Evolutionary conservation across 352 stramenopile species (phyloP), one percentile per base, ranked within the genome.

Genomic region (Phytophthora boehmeriae): DNA sequence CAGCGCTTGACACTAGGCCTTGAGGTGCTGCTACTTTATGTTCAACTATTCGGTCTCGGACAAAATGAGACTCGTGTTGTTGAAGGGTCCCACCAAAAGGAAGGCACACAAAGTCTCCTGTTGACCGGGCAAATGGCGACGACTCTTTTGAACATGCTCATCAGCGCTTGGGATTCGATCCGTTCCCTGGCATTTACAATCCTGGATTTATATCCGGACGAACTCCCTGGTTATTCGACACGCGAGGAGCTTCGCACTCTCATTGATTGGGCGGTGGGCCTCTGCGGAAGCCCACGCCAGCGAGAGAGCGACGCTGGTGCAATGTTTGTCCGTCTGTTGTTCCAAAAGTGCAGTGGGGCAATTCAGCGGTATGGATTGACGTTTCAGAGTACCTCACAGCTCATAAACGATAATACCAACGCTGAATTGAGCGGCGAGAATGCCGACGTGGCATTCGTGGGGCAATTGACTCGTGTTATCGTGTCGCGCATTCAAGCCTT

Each of bases 221-320:
- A 84, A 4, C 55, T 94, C 0, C 85, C 83, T 0, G 83, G 85
- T 5, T 94, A 86, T 39, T 78, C 75, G 2, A 82, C 73, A 0
- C 51, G 50, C 0, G 55, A 63, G 30, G 60, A 80, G 45, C 66
- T 93, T 23, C 49, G 66, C 35, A 66, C 55, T 27, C 69, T 95
- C 1, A 62, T 89, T 52, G 61, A 88, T n/a, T 95, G 86, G 86
- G 72, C 83, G 1, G 51, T 95, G 41, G 78, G 74, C 44, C 72
- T 95, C 14, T 90, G 81, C 32, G 71, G 78, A 23, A 93, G 86
- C 42, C 80, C 86, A 32, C 80, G 83, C 13, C 86, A 95, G 55
- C 80, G 87, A 47, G 89, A 96, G 61, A 95, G 83, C 36, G 87
- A 96, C 44, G 83, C 86, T 20, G 88, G 88, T n/a, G 90, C 88